Evolutionary conservation across 176 grass and related monocot genomes (phyloP), one percentile per base, ranked within the genome.

Genomic region (Chloris gayana): DNA sequence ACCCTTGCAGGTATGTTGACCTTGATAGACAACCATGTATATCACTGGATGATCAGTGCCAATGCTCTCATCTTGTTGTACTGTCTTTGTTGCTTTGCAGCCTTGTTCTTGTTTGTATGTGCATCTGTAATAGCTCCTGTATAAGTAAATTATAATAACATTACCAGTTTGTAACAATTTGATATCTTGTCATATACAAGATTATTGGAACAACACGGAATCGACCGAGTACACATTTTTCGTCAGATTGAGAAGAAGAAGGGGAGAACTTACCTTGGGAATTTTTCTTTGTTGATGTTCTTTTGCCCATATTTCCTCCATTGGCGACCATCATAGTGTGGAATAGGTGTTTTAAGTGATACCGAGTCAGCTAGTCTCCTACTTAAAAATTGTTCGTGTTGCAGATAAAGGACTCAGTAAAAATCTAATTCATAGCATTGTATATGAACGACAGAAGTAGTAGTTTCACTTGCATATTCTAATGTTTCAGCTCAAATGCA

Each of bases 281-380:
- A 58, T 32, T 80, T 72, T 50, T 70, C 13, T 38, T 80, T 79
- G 57, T 82, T 82, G 82, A 91, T 91, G 9, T 32, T 6, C 61
- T 91, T 91, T 63, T 91, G 82, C 4, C 89, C 89, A 22, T 91
- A 91, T 34, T 88, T 91, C 68, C 82, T 82, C 89, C 89, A 91
- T 25, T 82, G 89, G 39, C 50, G 59, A 2, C 89, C 89, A 34
- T 91, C 89, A 1, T 82, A 88, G 32, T 78, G 77, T 0, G 88
- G 88, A 7, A 85, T 77, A 2, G 77, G 38, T 5, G 85, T 85
- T 60, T 82, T 41, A 69, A 88, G 46, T 7, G 82, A 66, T 60
- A 83, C 74, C 0, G 38, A 83, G 49, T 73, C 80, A 73, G 21
- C 74, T 46, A 38, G 61, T 47, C 68, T 88, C 68, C 86, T 88